Base-by-base conservation (phyloP, 2,329 filamentous ascomycete genomes). In the Ophiostoma sp. region DNA sequence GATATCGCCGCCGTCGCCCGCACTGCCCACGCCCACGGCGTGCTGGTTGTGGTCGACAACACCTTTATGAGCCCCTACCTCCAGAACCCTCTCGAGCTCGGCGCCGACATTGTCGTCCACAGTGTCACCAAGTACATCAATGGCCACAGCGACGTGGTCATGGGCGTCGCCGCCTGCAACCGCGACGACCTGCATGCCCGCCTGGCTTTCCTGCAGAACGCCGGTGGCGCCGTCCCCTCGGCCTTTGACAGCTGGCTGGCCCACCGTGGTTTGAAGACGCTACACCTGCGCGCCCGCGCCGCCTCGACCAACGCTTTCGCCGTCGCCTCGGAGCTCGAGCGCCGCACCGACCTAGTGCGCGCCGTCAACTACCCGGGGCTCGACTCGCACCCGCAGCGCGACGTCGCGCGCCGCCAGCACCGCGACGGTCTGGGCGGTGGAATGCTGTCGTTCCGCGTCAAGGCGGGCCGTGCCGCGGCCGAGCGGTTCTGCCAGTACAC, bases 51-150 rank as follows among this genome's bases (percentile, higher is more conserved):
- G n/a, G 96, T 99, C 57, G 96, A 99, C 86, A 99, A 99, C 86
- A 99, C 96, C 25, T 99, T 99, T 87, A 87, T 98, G 80, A 95
- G 92, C 75, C 96, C 96, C 42, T 99, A 98, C 82, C 89, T 99
- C 66, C 96, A 99, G 85, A 98, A 97, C 83, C 96, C 96, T 3
- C 90, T 99, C 72, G 92, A 97, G 80, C 93, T 95, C 81, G 96
- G 96, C 78, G 96, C 96, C 78, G 96, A 99, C 82, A 95, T 98
- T 76, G 95, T 98, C 77, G 92, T 98, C 59, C 95, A 98, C 87
- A 95, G 91, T 72, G 96, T 99, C 72, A 99, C 96, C 61, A 99
- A 99, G 85, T 99, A 98, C 85, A 98, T 99, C 85, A 98, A 98
- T 82, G 96, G 96, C 69, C 96, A 99, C 85, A 89, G 90, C 81